Conservation (phyloP, 2,329 filamentous ascomycete genomes). For the Harringtonia lauricola region DNA sequence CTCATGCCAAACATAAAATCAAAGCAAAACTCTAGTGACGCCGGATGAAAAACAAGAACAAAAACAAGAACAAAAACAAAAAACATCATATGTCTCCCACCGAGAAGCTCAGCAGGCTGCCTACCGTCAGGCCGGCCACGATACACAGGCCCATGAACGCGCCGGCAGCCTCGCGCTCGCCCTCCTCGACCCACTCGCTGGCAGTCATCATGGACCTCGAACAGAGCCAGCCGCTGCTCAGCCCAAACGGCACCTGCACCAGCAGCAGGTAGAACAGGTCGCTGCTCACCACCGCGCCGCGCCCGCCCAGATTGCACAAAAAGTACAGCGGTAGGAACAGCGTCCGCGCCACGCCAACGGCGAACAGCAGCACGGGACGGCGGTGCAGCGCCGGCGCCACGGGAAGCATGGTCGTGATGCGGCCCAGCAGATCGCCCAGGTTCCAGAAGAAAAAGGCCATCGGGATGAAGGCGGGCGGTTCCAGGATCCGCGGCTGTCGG, state of each 20-base stretch:
- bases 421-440: slow-evolving; percentile 68
- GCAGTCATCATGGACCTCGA: slow-evolving; percentile 89
- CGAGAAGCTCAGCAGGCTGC: slow-evolving; percentile 84
- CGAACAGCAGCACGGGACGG: slow-evolving; percentile 56
- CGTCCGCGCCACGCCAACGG: slow-evolving; percentile 52
- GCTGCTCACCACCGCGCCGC: slow-evolving; percentile 62
- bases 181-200: slow-evolving; percentile 66
- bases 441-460: slow-evolving; percentile 93
- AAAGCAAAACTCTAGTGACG: background rate
- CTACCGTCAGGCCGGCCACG: slow-evolving; percentile 70
- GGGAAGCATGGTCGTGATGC: slow-evolving; percentile 52
- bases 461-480: slow-evolving; percentile 73
- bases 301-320: slow-evolving; percentile 76
- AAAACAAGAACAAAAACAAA: background rate
- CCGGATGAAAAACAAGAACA: background rate
- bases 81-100: slow-evolving; percentile 37
- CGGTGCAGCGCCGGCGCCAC: slow-evolving; percentile 41
- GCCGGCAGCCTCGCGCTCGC: slow-evolving; percentile 79
- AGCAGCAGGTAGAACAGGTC: slow-evolving; percentile 81
- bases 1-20: background rate
- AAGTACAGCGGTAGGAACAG: slow-evolving; percentile 76
- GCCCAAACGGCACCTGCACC: slow-evolving; percentile 74
- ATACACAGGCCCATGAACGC: slow-evolving; percentile 90
- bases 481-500: slow-evolving; percentile 47
- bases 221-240: slow-evolving; percentile 79